Conservation (phyloP, 2,329 filamentous ascomycete genomes). For the Leptoxyphium fumago region DNA sequence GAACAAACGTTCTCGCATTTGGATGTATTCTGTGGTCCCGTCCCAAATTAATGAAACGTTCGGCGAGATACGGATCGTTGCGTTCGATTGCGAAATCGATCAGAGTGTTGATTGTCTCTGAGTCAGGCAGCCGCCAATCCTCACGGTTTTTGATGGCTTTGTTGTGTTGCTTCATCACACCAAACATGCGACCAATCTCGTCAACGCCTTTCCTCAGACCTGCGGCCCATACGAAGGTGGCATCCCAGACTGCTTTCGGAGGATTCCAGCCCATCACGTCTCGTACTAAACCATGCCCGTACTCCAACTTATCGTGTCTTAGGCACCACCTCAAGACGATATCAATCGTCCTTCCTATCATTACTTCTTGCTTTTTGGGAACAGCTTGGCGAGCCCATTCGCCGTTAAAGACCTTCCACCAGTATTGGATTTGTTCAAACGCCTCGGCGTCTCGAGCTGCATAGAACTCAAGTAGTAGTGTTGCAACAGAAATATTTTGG, state of each 20-base stretch:
- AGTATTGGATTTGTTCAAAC: background rate
- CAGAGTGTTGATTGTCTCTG: conserved; percentile 60
- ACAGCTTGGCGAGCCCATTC: background rate
- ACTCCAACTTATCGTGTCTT: conserved; percentile 40
- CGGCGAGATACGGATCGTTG: conserved; percentile 55
- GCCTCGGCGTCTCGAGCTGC: conserved; percentile 3
- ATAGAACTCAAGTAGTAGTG: conserved; percentile 1
- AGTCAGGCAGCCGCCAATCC: conserved; percentile 41
- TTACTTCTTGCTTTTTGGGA: background rate
- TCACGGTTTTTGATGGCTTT: conserved; percentile 25
- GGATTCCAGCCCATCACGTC: conserved; percentile 16
- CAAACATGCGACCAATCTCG: conserved; percentile 59
- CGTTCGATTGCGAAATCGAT: conserved; percentile 57
- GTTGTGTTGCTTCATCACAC: conserved; percentile 38
- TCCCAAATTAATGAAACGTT: conserved; percentile 56
- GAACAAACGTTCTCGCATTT: conserved; percentile 54
- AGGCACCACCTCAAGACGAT: conserved; percentile 12
- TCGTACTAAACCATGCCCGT: conserved; percentile 46
- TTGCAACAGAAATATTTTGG: background rate
- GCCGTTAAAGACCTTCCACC: background rate
- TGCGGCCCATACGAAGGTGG: conserved; percentile 61
- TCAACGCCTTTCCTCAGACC: conserved; percentile 56
- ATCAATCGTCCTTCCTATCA: background rate
- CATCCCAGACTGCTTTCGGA: conserved; percentile 43
- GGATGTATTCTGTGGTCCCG: conserved; percentile 49